A percentile compares a stretch with the other conserved stretches of the same genome.
Conservation (phyloP, 1,284 basidiomycete species). For the Trichosporon sp. region DNA sequence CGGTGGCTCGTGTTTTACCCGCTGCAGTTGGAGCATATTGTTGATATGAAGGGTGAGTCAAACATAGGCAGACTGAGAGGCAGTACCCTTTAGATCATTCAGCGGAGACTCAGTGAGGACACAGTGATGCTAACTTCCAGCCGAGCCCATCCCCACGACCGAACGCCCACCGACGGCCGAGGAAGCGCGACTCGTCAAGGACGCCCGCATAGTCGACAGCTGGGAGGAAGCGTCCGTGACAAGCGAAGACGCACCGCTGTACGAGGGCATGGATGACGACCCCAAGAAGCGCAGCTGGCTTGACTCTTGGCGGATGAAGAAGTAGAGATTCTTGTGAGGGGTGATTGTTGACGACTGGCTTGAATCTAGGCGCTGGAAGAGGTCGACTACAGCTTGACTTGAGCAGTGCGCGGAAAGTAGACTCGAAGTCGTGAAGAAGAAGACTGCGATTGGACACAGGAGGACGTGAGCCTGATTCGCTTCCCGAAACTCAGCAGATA, state of each 20-base stretch:
- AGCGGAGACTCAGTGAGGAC: no score
- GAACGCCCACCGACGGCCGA: background rate
- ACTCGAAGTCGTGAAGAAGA: no score
- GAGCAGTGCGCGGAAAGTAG: no score
- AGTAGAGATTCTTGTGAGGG: no score
- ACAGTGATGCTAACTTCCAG: background rate
- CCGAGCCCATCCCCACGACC: background rate
- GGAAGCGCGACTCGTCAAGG: background rate
- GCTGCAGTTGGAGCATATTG: constrained; percentile 3
- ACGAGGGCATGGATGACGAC: background rate
- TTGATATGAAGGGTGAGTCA: constrained; percentile 3
- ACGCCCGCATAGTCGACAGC: background rate
- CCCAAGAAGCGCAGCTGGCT: background rate
- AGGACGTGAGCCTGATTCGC: no score
- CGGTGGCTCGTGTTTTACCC: constrained; percentile 4
- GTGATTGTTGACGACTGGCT: no score
- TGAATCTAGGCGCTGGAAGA: no score
- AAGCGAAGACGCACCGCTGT: constrained; percentile 1
- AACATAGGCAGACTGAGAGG: no score
- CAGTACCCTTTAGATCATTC: no score
- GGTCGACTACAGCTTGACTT: no score
- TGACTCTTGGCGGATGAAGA: background rate
- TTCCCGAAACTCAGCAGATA: no score
- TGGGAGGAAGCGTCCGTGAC: constrained; percentile 4
- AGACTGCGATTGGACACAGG: no score